Conservation (phyloP, 2,329 filamentous ascomycete genomes). For the Cytospora paraplurivora region DNA sequence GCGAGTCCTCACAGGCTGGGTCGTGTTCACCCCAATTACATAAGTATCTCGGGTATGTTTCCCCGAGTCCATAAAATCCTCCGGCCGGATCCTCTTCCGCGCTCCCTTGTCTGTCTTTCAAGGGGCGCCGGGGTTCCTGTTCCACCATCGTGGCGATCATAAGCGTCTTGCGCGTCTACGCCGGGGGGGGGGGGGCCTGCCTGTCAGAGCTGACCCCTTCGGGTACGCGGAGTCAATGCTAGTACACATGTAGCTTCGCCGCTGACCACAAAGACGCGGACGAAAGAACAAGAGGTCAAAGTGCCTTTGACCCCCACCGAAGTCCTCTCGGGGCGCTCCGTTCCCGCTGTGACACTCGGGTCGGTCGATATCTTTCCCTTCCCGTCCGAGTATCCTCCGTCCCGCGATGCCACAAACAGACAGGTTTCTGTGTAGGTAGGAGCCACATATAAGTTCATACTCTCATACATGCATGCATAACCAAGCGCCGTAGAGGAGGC, state of each 20-base stretch:
- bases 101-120: neutral
- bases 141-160: neutral
- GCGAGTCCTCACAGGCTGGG: no score
- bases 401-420: neutral
- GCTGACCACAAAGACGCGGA: neutral
- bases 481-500: no score
- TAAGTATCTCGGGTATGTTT: neutral
- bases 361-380: neutral
- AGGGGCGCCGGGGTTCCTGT: neutral
- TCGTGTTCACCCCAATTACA: neutral
- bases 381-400: neutral
- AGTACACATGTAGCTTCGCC: neutral
- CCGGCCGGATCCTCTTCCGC: neutral
- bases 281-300: no score
- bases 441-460: no score
- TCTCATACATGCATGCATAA: no score
- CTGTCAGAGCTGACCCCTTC: neutral
- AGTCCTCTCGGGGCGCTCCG: neutral
- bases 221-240: no score
- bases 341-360: neutral
- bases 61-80: constrained; percentile 3
- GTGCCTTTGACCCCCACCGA: neutral
- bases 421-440: neutral
- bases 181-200: neutral
- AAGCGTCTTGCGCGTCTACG: neutral